These are phyloP conservation scores for Lipomyces mesembrius DNA, from an alignment of 805 yeast species.

Conservation along the genomic window DNA sequence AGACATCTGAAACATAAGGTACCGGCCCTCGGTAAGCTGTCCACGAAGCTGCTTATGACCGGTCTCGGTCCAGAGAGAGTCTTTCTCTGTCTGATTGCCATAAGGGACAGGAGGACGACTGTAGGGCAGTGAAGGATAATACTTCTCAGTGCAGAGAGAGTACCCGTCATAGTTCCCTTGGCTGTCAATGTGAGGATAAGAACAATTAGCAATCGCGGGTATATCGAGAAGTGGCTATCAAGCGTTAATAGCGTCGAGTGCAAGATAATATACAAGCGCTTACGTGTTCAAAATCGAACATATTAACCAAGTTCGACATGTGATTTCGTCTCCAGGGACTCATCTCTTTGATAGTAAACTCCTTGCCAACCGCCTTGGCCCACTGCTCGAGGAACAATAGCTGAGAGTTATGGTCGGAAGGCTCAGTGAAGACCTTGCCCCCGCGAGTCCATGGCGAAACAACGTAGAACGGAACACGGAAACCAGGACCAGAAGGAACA, in stretches of 20 bases:
- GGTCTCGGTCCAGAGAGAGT: constrained; percentile 36
- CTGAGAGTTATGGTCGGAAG: constrained; percentile 42
- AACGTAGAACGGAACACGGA: constrained; percentile 38
- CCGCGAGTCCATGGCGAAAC: constrained; percentile 42
- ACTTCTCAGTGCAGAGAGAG: constrained; percentile 17
- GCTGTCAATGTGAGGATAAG: constrained; percentile 13
- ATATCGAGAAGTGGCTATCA: constrained; percentile 29
- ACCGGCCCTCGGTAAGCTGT: constrained; percentile 40
- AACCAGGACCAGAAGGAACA: constrained; percentile 40
- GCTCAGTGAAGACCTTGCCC: constrained; percentile 39
- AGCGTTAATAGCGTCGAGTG: constrained; percentile 8
- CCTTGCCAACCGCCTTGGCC: constrained; percentile 35
- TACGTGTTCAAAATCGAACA: constrained; percentile 38
- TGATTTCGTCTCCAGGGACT: constrained; percentile 40
- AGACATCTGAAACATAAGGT: constrained; percentile 26
- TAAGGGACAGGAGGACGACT: constrained; percentile 38
- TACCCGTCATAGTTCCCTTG: constrained; percentile 18
- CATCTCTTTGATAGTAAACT: constrained; percentile 26
- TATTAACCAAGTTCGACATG: constrained; percentile 38
- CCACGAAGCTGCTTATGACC: constrained; percentile 40
- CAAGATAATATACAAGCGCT: not conserved
- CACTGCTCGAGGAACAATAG: constrained; percentile 39
- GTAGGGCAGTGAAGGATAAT: not conserved
- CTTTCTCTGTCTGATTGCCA: constrained; percentile 35
- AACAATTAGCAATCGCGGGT: constrained; percentile 13